Evolutionary conservation across 805 yeast genomes (phyloP).

Genomic region (Candida namnaoensis): DNA sequence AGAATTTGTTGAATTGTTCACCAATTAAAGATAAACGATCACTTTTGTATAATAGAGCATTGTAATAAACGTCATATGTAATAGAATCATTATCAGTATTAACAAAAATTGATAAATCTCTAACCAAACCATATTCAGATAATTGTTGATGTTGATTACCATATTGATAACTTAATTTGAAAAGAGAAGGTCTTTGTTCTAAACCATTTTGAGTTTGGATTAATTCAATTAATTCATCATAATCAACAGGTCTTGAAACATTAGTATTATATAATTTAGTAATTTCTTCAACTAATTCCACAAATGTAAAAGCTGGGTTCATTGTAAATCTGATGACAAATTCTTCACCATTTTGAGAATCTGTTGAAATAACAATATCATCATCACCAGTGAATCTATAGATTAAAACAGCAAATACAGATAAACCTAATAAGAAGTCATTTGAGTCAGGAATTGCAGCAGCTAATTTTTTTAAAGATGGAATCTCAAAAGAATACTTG

Average conservation of each 20-base stretch:
- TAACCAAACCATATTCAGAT: constrained; percentile 28
- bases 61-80: constrained; percentile 48
- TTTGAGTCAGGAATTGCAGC: constrained; percentile 15
- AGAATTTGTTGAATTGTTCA: constrained; percentile 62
- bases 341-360: constrained; percentile 34
- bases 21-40: constrained; percentile 62
- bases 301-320: constrained; percentile 45
- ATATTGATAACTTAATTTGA: constrained; percentile 47
- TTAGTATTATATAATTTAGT: constrained; percentile 28
- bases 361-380: constrained; percentile 81
- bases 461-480: constrained; percentile 17
- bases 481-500: constrained; percentile 27
- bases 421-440: constrained; percentile 44
- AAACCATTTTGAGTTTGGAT: constrained; percentile 40
- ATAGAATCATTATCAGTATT: too few relatives aligned
- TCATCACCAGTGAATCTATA: constrained; percentile 90
- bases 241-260: constrained; percentile 27
- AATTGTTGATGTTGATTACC: constrained; percentile 17
- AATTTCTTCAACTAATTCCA: constrained; percentile 39
- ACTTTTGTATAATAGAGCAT: constrained; percentile 62
- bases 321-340: constrained; percentile 58
- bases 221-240: constrained; percentile 45
- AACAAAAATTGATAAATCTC: too few relatives aligned
- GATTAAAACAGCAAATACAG: constrained; percentile 63
- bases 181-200: constrained; percentile 55